Evolutionary conservation across 495 filamentous ascomycete genomes (phyloP).

Genomic region (Daldinia caldariorum): DNA sequence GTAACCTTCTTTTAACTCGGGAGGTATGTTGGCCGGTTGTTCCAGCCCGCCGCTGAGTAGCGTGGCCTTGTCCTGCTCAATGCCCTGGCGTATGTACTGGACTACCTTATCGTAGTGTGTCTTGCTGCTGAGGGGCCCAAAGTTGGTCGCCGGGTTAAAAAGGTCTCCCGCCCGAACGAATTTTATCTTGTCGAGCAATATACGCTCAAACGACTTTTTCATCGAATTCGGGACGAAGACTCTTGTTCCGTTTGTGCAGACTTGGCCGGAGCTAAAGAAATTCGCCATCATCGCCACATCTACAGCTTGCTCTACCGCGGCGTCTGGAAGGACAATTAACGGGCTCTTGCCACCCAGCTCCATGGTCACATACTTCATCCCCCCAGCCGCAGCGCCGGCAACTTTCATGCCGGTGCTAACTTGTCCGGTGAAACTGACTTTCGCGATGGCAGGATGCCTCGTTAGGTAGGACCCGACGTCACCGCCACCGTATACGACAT

Average conservation of each 20-base stretch:
- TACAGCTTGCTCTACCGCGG: constrained; percentile 75
- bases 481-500: constrained; percentile 78
- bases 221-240: constrained; percentile 74
- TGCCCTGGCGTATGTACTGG: constrained; percentile 73
- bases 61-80: constrained; percentile 72
- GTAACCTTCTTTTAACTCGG: constrained; percentile 68
- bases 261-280: constrained; percentile 83
- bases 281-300: constrained; percentile 90
- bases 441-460: constrained; percentile 72
- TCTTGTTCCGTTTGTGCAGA: constrained; percentile 85
- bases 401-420: constrained; percentile 81
- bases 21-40: constrained; percentile 58
- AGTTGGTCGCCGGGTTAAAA: constrained; percentile 75
- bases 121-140: constrained; percentile 77
- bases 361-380: constrained; percentile 88
- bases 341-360: constrained; percentile 86
- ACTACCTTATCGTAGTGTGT: constrained; percentile 75
- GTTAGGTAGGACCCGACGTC: constrained; percentile 76
- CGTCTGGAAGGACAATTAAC: constrained; percentile 74
- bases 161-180: constrained; percentile 73
- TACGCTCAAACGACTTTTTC: constrained; percentile 70
- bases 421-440: constrained; percentile 87
- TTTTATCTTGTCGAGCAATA: constrained; percentile 72
- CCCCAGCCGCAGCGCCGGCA: constrained; percentile 71
- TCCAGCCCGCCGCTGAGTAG: constrained; percentile 74